Evolutionary conservation across 202 grass and related monocot species (phyloP), one percentile per base, ranked within the genome.

Genomic region (Tripidium arundinaceum): DNA sequence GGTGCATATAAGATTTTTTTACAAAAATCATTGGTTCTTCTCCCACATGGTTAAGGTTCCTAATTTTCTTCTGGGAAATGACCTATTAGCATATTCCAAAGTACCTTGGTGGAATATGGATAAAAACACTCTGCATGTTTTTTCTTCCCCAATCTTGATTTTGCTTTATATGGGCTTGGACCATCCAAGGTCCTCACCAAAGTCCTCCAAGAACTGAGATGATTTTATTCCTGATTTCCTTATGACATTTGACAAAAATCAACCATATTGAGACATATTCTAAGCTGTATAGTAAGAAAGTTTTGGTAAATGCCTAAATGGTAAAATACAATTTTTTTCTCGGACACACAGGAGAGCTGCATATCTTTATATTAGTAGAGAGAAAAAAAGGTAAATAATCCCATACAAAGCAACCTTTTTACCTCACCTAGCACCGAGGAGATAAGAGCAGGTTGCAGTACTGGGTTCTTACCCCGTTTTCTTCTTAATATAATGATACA

Each of bases 241-340:
- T 49, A 81, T 58, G 29, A 14, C 31, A 82, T 38, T 82, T 33
- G 70, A 82, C 11, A 49, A 39, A 40, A 63, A 46, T 74, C n/a
- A 19, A 74, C 59, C 42, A 54, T 14, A 74, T 66, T 8, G 31
- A 66, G 21, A 66, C 28, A 33, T 64, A 43, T 62, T 25, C 27
- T 72, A 72, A 81, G 42, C 14, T 26, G 4, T 24, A 43, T n/a
- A n/a, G n/a, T n/a, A n/a, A 22, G 38, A 22, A 39, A 39, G 18
- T 6, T 2, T 16, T 37, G 62, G 62, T 65, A 68, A 68, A 76
- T 60, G 33, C 38, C 47, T 68, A 40, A 41, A 68, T 41, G 65
- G 65, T 42, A 42, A 42, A 43, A 68, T n/a, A 39, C 37, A 66
- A 5, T 63, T 46, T 45, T 43, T 46, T 46, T 15, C 4, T 5